Evolutionary conservation across 108 stramenopile genomes (phyloP).

Genomic region (Epithemia pelagica): DNA sequence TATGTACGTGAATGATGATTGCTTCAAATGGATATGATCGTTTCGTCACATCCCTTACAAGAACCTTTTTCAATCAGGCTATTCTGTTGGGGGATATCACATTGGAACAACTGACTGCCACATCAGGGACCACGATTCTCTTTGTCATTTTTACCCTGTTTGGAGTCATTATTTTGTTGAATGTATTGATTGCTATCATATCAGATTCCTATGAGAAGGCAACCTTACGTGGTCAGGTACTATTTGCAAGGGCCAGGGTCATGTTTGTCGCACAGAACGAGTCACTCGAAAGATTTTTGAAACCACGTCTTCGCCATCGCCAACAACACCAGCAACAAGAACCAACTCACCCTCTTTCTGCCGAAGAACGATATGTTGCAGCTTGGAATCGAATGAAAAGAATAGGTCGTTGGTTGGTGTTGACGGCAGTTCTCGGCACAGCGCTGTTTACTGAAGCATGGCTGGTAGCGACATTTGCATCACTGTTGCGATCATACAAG

Average conservation of each 20-base stretch:
- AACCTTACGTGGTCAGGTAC: not conserved
- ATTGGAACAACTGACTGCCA: slow-evolving; percentile 15
- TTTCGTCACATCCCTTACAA: too few relatives aligned
- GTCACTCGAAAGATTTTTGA: slow-evolving; percentile 13
- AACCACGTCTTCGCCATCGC: not conserved
- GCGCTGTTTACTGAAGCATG: not conserved
- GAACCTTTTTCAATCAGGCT: too few relatives aligned
- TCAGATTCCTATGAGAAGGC: slow-evolving; percentile 25
- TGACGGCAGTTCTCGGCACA: slow-evolving; percentile 1
- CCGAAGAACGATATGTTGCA: not conserved
- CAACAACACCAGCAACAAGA: too few relatives aligned
- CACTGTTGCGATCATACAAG: not conserved
- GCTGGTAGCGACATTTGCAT: not conserved
- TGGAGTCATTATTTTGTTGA: slow-evolving; percentile 32
- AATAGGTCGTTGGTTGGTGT: slow-evolving; percentile 4
- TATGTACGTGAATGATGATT: not conserved
- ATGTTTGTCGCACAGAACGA: slow-evolving; percentile 16
- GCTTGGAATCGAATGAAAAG: not conserved
- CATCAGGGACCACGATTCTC: slow-evolving; percentile 9
- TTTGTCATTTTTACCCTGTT: slow-evolving; percentile 28
- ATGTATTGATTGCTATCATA: slow-evolving; percentile 37
- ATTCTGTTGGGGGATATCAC: slow-evolving; percentile 29
- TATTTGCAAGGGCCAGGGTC: slow-evolving; percentile 22
- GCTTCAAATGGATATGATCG: too few relatives aligned
- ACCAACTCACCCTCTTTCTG: too few relatives aligned